Evolutionary conservation across 106 monocot genomes (phyloP), one percentile per base, ranked within the genome.

Genomic region (Acorus calamus): DNA sequence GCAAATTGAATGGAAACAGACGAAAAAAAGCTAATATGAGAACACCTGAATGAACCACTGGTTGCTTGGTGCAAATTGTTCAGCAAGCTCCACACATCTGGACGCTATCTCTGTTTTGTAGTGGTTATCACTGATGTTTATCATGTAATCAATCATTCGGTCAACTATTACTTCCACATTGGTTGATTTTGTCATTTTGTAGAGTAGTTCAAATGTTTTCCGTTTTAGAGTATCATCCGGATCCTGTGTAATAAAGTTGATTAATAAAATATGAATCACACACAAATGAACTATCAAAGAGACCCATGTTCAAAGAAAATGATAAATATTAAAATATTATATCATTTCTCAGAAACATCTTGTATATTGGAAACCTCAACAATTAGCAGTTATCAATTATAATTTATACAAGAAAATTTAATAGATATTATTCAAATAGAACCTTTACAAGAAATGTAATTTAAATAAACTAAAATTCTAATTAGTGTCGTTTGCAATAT

Each of bases 111-210:
- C 98, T 55, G 88, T 92, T 71, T 98, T 98, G 60, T 98, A 98
- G 67, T 98, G 98, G 62, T 61, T 78, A 58, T 98, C 98, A 61
- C 52, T 98, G 55, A 98, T 86, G 73, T 74, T 92, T 60, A 92
- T 98, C 98, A 98, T 98, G 79, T 98, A 98, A 64, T 86, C 88
- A 76, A 98, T 98, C 98, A 98, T 98, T 11, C 98, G 78, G 73
- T 92, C 92, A 83, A 98, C 98, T 75, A 98, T 92, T 6, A 98
- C 98, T 79, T 92, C 98, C 56, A 98, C 98, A 79, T 98, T 98
- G 63, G 76, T 82, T 48, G 98, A 87, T 66, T 98, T 98, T 69
- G 98, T 98, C 98, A 98, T 98, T 64, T 88, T 92, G 57, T 92
- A 92, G 50, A 98, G 85, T 57, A 98, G 69, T 45, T 86, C 98